A percentile compares a stretch with the other conserved stretches of the same genome.
Evolutionary conservation across 805 yeast genomes (phyloP).

Genomic region (Ogataea populi-albae): DNA sequence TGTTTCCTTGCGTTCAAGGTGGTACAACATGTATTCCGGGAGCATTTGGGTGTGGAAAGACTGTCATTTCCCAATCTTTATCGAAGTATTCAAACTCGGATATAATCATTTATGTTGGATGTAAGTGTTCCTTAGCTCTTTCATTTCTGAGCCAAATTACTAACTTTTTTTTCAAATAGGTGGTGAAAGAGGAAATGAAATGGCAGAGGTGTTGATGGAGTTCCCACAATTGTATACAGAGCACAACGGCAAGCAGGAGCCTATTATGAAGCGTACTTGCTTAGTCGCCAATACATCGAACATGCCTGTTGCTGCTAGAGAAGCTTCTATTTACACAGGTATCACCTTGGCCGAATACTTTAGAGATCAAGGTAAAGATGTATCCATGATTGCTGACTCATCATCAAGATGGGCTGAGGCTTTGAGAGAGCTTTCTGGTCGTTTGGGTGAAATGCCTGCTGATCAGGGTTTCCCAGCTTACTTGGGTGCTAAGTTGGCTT

Average conservation of each 20-base stretch:
- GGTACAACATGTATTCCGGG: slow-evolving; percentile 99
- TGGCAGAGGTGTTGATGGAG: slow-evolving; percentile 99
- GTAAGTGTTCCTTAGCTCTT: too few species aligned
- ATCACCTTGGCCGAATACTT: slow-evolving; percentile 97
- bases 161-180: slow-evolving; percentile 23
- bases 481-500: slow-evolving; percentile 97
- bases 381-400: slow-evolving; percentile 99
- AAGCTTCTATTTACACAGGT: slow-evolving; percentile 99
- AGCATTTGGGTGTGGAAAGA: slow-evolving; percentile 98
- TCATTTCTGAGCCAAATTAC: too few species aligned
- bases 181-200: slow-evolving; percentile 98
- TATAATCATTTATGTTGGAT: slow-evolving; percentile 91
- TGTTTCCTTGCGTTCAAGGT: slow-evolving; percentile 99
- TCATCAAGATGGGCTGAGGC: slow-evolving; percentile 99
- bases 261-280: slow-evolving; percentile 99
- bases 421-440: slow-evolving; percentile 98
- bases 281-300: slow-evolving; percentile 98
- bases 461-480: slow-evolving; percentile 99
- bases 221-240: slow-evolving; percentile 97
- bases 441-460: slow-evolving; percentile 99
- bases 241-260: slow-evolving; percentile 89
- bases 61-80: slow-evolving; percentile 95
- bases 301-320: slow-evolving; percentile 99
- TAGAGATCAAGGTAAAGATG: slow-evolving; percentile 99
- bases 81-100: slow-evolving; percentile 98